phyloP scores from a whole-genome alignment of 352 stramenopile genomes.

The Globisporangium nagaii region DNA sequence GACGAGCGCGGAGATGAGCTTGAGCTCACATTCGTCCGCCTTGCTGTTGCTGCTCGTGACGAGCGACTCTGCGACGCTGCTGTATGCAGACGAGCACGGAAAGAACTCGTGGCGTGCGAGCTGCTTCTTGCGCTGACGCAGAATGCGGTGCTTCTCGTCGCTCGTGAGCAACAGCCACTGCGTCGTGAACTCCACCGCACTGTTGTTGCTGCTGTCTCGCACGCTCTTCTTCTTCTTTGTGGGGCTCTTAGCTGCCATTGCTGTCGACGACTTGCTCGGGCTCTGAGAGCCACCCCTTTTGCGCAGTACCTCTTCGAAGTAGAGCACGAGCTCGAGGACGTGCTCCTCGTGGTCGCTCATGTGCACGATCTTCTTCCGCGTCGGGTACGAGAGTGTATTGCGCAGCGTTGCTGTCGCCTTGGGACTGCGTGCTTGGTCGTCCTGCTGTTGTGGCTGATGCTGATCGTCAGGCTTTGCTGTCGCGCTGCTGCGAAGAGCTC shows the following conservation, averaged over 20 bases:
- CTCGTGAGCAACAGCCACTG: conserved; percentile 12
- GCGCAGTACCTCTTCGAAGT: conserved; percentile 21
- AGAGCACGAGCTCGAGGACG: conserved; percentile 31
- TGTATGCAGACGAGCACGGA: neutral
- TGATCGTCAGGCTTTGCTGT: neutral
- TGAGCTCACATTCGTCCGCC: neutral
- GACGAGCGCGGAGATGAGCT: neutral
- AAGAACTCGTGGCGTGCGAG: conserved; percentile 17
- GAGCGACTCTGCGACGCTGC: neutral
- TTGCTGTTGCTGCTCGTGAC: neutral
- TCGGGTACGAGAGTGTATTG: neutral
- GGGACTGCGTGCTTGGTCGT: neutral
- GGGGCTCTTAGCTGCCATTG: neutral
- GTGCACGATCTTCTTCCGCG: conserved; percentile 26
- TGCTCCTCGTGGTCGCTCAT: conserved; percentile 38
- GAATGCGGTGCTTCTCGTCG: conserved; percentile 8
- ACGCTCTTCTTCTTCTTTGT: neutral
- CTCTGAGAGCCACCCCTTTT: neutral
- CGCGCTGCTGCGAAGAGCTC: neutral
- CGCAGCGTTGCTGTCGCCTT: neutral
- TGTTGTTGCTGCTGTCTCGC: too few relatives aligned
- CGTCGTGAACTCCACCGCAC: neutral
- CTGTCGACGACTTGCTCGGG: neutral
- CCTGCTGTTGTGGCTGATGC: conserved; percentile 4
- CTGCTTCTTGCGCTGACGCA: conserved; percentile 11